Base-by-base conservation (phyloP, 1,284 basidiomycete species). In the Cutaneotrichosporon sp. region DNA sequence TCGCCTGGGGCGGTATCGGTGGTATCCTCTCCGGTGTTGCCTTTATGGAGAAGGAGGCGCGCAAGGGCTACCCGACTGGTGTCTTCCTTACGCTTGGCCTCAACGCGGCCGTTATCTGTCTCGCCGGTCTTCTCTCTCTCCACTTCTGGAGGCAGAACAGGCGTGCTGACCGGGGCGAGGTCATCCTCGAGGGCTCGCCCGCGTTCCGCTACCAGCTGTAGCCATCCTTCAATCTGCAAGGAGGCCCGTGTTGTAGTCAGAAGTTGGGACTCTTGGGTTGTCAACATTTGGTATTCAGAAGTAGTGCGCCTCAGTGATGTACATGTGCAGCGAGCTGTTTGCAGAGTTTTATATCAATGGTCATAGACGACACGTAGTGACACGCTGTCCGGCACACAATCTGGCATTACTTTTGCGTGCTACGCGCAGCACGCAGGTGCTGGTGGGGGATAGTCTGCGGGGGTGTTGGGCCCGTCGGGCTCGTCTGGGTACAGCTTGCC, bases 401-500 rank as follows among this genome's bases (percentile, higher is more conserved):
- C n/a, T n/a, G n/a, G n/a, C n/a, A n/a, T n/a, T n/a, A n/a, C n/a
- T n/a, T n/a, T n/a, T n/a, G 26, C 26, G 10, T 5, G 26, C 43
- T 45, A 45, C 4, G 43, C 21, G 13, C 43, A 45, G 33, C 43
- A 45, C 8, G 43, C 33, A 4, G 43, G 43, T 22, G 43, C 17
- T 21, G 43, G 43, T 12, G 43, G 43, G 12, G 43, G 30, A 14
- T 35, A 45, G 20, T 45, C 30, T 17, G 43, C 43, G 13, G 18
- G 12, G 9, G 17, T 17, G n/a, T 33, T 33, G 2, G 43, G 43
- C 18, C 18, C 37, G 22, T 49, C 47, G 3, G 38, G 51, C 43
- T 61, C 59, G 38, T 61, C 59, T 7, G 59, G 59, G 30, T 61
- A 55, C 17, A 75, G 70, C 79, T 89, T 89, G 41, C 84, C 85